Percentiles rank a stretch among this genome's conserved stretches.
Conservation (phyloP, 2,329 filamentous ascomycete genomes). For the Alternaria postmessia region DNA sequence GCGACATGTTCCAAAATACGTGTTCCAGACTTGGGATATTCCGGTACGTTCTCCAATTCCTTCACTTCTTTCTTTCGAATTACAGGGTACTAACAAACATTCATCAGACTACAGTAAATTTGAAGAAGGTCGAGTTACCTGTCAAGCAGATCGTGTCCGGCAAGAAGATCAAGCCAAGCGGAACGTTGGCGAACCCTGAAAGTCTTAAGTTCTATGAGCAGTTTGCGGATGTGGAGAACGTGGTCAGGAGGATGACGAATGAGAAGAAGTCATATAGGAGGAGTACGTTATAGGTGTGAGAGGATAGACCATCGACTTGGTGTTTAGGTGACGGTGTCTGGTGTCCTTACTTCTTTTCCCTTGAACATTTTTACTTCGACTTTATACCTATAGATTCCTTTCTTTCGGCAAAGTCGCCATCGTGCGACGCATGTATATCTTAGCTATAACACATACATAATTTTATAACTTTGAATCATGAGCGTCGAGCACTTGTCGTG, state of each 20-base stretch:
- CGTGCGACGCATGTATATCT: background rate
- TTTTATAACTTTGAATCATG: background rate
- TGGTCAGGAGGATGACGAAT: conserved; percentile 47
- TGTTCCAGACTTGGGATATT: conserved; percentile 83
- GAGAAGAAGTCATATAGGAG: conserved; percentile 19
- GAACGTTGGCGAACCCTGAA: conserved; percentile 78
- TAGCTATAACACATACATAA: background rate
- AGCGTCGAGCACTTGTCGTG: background rate
- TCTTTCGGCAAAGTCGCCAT: background rate
- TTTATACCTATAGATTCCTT: background rate
- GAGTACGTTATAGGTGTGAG: conserved; percentile 7
- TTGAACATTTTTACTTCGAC: background rate
- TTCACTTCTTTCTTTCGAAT: background rate
- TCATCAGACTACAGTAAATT: conserved; percentile 77
- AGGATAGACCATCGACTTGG: background rate
- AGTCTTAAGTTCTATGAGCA: conserved; percentile 81
- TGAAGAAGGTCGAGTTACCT: conserved; percentile 85
- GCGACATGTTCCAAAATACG: conserved; percentile 78
- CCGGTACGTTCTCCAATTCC: conserved; percentile 66
- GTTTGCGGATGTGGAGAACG: conserved; percentile 75
- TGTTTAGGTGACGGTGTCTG: background rate
- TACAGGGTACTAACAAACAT: background rate
- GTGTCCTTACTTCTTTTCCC: background rate
- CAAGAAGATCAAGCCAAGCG: conserved; percentile 75
- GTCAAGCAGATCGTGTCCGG: conserved; percentile 87